These are phyloP conservation scores for Phlebiopsis flavidoalba DNA, from an alignment of 768 basidiomycete genomes.

Conservation along the genomic window DNA sequence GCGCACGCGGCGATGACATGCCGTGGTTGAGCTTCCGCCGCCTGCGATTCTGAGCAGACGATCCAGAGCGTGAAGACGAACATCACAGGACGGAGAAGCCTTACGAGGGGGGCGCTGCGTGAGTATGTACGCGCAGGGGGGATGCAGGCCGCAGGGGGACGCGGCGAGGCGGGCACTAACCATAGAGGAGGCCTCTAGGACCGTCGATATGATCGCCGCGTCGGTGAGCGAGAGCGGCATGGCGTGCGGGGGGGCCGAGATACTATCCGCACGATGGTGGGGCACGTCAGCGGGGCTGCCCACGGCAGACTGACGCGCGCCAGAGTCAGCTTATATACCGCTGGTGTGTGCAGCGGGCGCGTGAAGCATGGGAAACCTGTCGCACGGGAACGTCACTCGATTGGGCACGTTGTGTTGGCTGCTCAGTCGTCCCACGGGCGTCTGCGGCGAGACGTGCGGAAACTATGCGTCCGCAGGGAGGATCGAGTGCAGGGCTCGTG, in stretches of 20 bases:
- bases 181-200: conserved; percentile 19
- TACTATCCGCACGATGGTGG: conserved; percentile 1
- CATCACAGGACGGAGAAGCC: conserved; percentile 22
- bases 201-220: conserved; percentile 18
- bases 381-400: background rate
- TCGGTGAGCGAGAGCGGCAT: conserved; percentile 6
- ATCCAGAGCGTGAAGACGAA: conserved; percentile 20
- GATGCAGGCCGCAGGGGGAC: background rate
- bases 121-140: background rate
- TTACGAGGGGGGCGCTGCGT: background rate
- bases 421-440: background rate
- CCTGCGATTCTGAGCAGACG: conserved; percentile 15
- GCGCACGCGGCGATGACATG: conserved; percentile 13
- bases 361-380: background rate
- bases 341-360: background rate
- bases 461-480: background rate
- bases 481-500: background rate
- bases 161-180: conserved; percentile 5
- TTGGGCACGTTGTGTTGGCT: background rate
- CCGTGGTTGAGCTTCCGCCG: conserved; percentile 13
- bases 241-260: background rate
- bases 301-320: background rate
- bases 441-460: background rate
- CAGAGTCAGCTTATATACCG: background rate
- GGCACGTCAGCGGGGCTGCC: background rate